Evolutionary conservation across 2,329 filamentous ascomycete species (phyloP), one percentile per base, ranked within the genome.

Genomic region (Verticillium isaacii): DNA sequence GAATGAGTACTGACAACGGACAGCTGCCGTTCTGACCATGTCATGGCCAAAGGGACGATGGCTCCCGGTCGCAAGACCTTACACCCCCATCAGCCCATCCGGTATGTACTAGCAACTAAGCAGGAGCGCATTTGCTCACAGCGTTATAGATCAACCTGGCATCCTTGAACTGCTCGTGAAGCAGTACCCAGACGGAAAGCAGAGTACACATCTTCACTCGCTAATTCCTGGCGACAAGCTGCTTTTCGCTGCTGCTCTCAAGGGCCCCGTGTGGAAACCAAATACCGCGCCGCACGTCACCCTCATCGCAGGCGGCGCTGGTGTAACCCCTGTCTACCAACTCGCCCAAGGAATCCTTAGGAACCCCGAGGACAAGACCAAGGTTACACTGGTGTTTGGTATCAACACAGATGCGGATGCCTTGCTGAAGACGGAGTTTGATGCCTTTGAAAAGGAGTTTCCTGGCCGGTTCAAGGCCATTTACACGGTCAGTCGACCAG

Each of bases 291-390:
- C 69, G 3, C 79, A 84, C 64, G 73, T 92, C n/a, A 82, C 85
- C 2, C 78, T 91, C 45, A 83, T 92, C 54, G 89, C 89, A 0
- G 89, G 89, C 55, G 89, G 89, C 14, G 88, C 87, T 0, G 89
- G 89, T 19, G 90, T 92, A 65, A 91, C 89, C 0, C 89, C 89
- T 0, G 82, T 89, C 66, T 90, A 85, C 70, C 86, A 89, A 70
- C 80, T 90, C 2, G 78, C 83, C 2, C 82, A 80, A 57, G 85
- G 85, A 2, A 88, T 90, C 61, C 75, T 89, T n/a, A 72, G 76
- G 55, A 84, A 90, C 68, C 81, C 86, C 0, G 73, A 79, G 1
- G 89, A 91, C 66, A 77, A 76, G 62, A 91, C 89, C 1, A 80
- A 79, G 60, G 78, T 91, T 54, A 86, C 84, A 0, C 79, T 92